These are phyloP conservation scores for Penicillium canescens DNA, from an alignment of 495 filamentous ascomycete species.

Conservation along the genomic window DNA sequence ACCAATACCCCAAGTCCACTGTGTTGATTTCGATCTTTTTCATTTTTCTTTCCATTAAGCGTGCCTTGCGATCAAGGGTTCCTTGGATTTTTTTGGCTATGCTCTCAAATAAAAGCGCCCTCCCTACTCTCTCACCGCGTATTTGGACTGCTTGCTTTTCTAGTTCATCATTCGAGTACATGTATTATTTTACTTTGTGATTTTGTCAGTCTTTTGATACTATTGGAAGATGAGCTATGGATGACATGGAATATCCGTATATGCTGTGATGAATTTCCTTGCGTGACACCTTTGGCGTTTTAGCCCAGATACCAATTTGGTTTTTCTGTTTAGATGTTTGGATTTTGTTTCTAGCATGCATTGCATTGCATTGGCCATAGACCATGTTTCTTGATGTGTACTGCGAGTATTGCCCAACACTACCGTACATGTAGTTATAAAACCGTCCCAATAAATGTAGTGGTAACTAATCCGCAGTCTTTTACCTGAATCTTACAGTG, in stretches of 20 bases:
- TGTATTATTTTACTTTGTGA: conserved; percentile 22
- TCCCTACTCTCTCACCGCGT: conserved; percentile 28
- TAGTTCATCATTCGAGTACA: conserved; percentile 40
- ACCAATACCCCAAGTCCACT: conserved; percentile 52
- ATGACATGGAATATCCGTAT: conserved; percentile 25
- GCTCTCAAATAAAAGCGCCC: conserved; percentile 46
- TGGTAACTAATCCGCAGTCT: too few relatives aligned
- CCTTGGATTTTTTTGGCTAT: conserved; percentile 38
- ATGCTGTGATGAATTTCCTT: conserved; percentile 27
- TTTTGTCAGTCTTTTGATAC: conserved; percentile 18
- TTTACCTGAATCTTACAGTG: too few relatives aligned
- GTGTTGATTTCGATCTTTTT: conserved; percentile 39
- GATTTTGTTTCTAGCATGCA: background rate
- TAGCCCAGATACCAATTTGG: conserved; percentile 37
- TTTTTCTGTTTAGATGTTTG: conserved; percentile 8
- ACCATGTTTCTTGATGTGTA: conserved; percentile 6
- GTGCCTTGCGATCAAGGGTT: conserved; percentile 28
- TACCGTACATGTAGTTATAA: too few relatives aligned
- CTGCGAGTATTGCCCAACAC: conserved; percentile 4
- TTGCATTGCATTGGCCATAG: background rate
- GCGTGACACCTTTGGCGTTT: conserved; percentile 28
- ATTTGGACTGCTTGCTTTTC: conserved; percentile 16
- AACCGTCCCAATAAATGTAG: too few relatives aligned
- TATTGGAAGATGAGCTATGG: conserved; percentile 14
- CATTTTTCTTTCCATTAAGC: conserved; percentile 29